Evolutionary conservation across 768 basidiomycete genomes (phyloP).

Genomic region (Tremella fuciformis): DNA sequence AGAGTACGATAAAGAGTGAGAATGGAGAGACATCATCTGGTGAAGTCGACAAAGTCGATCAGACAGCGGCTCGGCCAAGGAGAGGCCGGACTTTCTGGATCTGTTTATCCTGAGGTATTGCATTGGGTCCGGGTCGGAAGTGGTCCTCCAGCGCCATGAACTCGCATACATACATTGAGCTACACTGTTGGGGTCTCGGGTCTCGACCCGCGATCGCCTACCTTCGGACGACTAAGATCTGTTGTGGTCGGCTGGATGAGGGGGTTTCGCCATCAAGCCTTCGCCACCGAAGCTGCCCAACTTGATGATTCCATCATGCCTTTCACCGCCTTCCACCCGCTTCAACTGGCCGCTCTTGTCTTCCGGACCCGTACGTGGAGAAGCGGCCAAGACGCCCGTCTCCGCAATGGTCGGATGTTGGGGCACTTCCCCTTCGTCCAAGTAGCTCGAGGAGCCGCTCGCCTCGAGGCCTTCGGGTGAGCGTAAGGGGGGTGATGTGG

Average conservation of each 20-base stretch:
- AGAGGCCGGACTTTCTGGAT: too few relatives aligned
- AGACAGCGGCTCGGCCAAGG: too few relatives aligned
- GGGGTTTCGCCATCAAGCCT: constrained; percentile 35
- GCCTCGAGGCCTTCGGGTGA: constrained; percentile 16
- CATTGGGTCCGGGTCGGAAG: too few relatives aligned
- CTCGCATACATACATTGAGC: too few relatives aligned
- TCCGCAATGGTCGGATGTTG: constrained; percentile 34
- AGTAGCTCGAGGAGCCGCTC: constrained; percentile 29
- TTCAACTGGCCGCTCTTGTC: constrained; percentile 37
- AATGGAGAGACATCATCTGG: too few relatives aligned
- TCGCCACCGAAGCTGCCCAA: constrained; percentile 45
- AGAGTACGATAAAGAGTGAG: constrained; percentile 31
- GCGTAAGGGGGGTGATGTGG: constrained; percentile 18
- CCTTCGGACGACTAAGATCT: neutral
- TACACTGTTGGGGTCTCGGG: too few relatives aligned
- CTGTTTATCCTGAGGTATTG: too few relatives aligned
- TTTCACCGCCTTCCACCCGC: constrained; percentile 21
- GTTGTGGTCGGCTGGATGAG: neutral
- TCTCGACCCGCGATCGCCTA: too few relatives aligned
- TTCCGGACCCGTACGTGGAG: constrained; percentile 23
- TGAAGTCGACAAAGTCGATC: too few relatives aligned
- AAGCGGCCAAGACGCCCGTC: constrained; percentile 21
- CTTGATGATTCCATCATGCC: constrained; percentile 30
- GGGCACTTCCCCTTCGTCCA: constrained; percentile 27
- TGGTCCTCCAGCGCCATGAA: too few relatives aligned